Evolutionary conservation across 768 basidiomycete species (phyloP), one percentile per base, ranked within the genome.

Genomic region (Rhizopogon vesiculosus): DNA sequence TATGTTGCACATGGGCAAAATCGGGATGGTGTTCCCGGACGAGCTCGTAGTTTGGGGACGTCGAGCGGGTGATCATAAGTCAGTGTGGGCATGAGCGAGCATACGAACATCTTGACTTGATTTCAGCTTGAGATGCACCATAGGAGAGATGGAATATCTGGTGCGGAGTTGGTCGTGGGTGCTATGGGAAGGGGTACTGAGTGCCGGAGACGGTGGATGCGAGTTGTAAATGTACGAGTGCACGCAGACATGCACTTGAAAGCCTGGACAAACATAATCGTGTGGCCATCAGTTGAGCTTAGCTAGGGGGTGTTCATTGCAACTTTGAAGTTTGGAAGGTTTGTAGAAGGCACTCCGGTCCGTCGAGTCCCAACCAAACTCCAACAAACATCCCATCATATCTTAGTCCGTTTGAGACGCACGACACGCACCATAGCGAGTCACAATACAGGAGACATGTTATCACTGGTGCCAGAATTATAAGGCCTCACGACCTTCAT

Each of bases 1-100:
- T 56, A 18, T 61, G 54, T 6, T 75, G 75, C 28, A 75, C 73
- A 9, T 71, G 65, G 3, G 75, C 70, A 3, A 83, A 81, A 65
- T 91, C 89, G 3, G 89, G 89, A 62, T 91, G 89, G 64, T 89
- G 81, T 9, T 75, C 65, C 44, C 84, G 82, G 40, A 87, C 88
- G 41, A 91, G 78, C 31, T 90, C 88, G 61, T 85, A 89, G 66
- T 90, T 88, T 89, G 58, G 42, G 10, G 16, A 53, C 16, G 35
- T 22, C 48, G 19, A 35, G 42, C 42, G 43, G 18, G 38, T 19
- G 38, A 46, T 38, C 18, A 56, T 8, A 49, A 46, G 22, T 28
- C 29, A 41, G 33, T 46, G 38, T 42, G 16, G 31, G 51, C 6
- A 31, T 33, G 41, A 42, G 29, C 38, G 33, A 41, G 8, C 29